Conservation (phyloP, 1,139 yeast species). For the Hemisphaericaspora subhashii region DNA sequence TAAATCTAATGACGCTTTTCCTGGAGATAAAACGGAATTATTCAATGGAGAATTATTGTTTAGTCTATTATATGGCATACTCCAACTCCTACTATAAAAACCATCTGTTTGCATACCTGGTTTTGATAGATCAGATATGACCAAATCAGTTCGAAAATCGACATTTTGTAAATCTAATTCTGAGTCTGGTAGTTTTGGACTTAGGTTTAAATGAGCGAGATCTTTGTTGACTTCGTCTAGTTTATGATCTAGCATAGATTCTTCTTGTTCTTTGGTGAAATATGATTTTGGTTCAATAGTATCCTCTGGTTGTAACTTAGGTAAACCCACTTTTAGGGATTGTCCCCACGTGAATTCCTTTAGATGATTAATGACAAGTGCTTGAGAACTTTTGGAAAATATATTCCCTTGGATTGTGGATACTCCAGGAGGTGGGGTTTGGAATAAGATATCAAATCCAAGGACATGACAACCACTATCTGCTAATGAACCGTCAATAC, state of each 20-base stretch:
- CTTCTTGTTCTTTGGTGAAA: constrained; percentile 29
- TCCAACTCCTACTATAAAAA: constrained; percentile 70
- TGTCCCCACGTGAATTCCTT: constrained; percentile 34
- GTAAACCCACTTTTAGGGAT: background rate
- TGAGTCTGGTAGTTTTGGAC: background rate
- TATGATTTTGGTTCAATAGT: constrained; percentile 23
- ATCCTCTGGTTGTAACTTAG: constrained; percentile 3
- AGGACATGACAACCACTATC: constrained; percentile 69
- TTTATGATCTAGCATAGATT: constrained; percentile 19
- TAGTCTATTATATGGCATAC: constrained; percentile 58
- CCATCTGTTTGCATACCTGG: constrained; percentile 68
- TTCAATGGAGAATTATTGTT: constrained; percentile 28
- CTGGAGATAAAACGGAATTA: constrained; percentile 25
- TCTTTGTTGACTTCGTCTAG: constrained; percentile 17
- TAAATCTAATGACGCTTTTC: constrained; percentile 51
- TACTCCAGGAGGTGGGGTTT: constrained; percentile 77
- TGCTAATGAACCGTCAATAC: too few species aligned
- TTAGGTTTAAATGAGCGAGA: constrained; percentile 2
- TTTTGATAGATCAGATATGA: constrained; percentile 85
- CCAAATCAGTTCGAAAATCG: constrained; percentile 48
- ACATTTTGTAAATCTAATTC: constrained; percentile 4
- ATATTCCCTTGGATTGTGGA: constrained; percentile 86
- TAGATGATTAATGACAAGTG: constrained; percentile 57
- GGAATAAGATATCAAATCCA: constrained; percentile 83
- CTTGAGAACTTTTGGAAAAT: constrained; percentile 64